Percentiles rank a stretch among this genome's conserved stretches.
Evolutionary conservation across 2,329 filamentous ascomycete genomes (phyloP).

Genomic region (Epichloe sp.): DNA sequence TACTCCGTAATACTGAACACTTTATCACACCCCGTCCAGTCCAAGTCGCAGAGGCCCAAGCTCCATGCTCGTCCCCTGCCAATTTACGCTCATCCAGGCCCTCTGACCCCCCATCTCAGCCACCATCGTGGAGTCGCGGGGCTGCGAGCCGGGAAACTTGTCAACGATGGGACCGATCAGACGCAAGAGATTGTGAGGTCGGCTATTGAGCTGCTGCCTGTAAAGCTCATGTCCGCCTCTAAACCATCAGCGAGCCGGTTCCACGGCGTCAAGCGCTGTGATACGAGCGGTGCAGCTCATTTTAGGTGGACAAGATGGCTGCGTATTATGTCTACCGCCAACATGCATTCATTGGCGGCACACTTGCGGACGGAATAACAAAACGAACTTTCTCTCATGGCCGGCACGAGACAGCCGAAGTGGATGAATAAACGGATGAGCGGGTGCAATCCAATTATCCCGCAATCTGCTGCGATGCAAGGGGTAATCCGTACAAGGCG

Average conservation of each 20-base stretch:
- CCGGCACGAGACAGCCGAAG: neutral
- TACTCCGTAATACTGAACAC: no score
- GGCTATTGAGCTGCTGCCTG: no score
- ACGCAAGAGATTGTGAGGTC: no score
- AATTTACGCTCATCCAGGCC: neutral
- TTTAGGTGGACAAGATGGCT: no score
- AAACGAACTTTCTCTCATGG: neutral
- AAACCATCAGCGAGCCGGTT: no score
- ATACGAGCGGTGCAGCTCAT: no score
- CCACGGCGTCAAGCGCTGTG: no score
- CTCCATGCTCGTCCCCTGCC: neutral
- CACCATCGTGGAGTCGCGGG: slow-evolving; percentile 1
- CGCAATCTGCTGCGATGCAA: neutral
- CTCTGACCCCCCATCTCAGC: neutral
- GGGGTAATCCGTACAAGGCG: neutral
- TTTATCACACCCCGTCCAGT: neutral
- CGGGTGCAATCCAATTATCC: neutral
- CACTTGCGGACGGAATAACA: no score
- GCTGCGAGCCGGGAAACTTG: slow-evolving; percentile 1
- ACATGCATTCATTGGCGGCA: no score
- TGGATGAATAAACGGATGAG: neutral
- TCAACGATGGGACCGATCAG: no score
- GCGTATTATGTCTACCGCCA: no score
- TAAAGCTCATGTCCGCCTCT: no score
- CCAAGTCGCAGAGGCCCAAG: neutral